Conservation (phyloP, 1,284 basidiomycete species). For the Cystobasidium sp. region DNA sequence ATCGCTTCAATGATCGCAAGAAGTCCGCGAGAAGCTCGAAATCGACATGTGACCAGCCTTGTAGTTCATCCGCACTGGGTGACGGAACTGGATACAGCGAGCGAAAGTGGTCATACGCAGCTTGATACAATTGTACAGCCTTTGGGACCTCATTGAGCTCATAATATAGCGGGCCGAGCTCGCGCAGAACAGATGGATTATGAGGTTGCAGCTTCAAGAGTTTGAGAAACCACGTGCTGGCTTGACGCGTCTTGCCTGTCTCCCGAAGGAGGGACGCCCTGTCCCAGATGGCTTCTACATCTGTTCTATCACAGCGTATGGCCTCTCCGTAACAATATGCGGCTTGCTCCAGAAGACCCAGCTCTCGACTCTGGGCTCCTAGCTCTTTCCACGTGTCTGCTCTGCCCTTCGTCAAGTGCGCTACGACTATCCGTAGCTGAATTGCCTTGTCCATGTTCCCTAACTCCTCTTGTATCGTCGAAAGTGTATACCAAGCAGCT, state of each 20-base stretch:
- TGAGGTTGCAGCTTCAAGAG: conserved; percentile 78
- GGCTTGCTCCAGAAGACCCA: conserved; percentile 79
- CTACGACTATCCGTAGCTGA: conserved; percentile 84
- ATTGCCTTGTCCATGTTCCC: conserved; percentile 72
- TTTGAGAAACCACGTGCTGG: conserved; percentile 73
- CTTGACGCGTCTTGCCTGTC: conserved; percentile 70
- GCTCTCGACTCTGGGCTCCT: conserved; percentile 69
- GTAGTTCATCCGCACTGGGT: conserved; percentile 37
- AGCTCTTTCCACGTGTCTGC: conserved; percentile 85
- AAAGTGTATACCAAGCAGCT: conserved; percentile 81
- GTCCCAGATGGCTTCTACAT: conserved; percentile 88
- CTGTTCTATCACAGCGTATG: conserved; percentile 74
- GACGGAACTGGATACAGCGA: conserved; percentile 52
- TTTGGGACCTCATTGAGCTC: conserved; percentile 68
- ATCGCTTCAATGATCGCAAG: conserved; percentile 71
- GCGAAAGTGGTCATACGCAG: conserved; percentile 63
- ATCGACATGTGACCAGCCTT: conserved; percentile 57
- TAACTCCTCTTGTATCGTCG: conserved; percentile 57
- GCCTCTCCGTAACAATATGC: conserved; percentile 90
- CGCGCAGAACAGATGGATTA: conserved; percentile 77
- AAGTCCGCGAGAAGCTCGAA: conserved; percentile 79
- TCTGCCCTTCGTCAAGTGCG: conserved; percentile 70
- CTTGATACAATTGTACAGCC: conserved; percentile 70
- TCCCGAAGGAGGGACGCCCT: conserved; percentile 80
- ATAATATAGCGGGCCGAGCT: conserved; percentile 77